phyloP scores from a whole-genome alignment of 768 basidiomycete genomes.

The Macrocybe gigantea region DNA sequence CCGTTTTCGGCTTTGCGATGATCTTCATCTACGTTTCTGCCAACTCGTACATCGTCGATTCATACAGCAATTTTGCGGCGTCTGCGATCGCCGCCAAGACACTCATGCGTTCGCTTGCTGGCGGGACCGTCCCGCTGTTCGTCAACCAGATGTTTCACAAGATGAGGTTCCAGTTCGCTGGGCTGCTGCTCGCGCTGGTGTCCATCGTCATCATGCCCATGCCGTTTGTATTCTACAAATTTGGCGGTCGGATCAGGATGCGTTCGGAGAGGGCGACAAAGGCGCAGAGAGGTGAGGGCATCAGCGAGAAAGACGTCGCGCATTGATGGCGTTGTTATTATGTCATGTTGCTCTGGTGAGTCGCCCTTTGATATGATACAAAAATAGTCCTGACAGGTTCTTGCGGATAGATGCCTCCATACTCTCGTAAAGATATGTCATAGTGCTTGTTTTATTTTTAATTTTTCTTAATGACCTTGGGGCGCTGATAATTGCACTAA shows the following conservation, averaged over 20 bases:
- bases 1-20: slow-evolving; percentile 35
- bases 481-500: no score
- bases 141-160: slow-evolving; percentile 35
- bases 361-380: no score
- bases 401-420: no score
- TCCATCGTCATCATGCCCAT: slow-evolving; percentile 28
- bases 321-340: background rate
- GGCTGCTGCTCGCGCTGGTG: slow-evolving; percentile 28
- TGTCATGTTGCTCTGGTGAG: no score
- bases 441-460: no score
- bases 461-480: no score
- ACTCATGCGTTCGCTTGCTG: slow-evolving; percentile 28
- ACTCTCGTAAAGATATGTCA: no score
- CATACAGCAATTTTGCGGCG: slow-evolving; percentile 34
- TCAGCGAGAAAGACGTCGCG: background rate
- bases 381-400: no score
- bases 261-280: slow-evolving; percentile 4
- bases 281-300: slow-evolving; percentile 8
- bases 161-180: slow-evolving; percentile 35
- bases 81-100: slow-evolving; percentile 42
- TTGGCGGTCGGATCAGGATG: slow-evolving; percentile 35
- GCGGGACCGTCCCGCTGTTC: slow-evolving; percentile 32
- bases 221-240: slow-evolving; percentile 33
- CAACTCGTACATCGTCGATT: slow-evolving; percentile 41
- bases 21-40: slow-evolving; percentile 37